A percentile compares a stretch with the other conserved stretches of the same genome.
Conservation (phyloP, 371 early-diverging fungal species). For the Mortierella sp. region DNA sequence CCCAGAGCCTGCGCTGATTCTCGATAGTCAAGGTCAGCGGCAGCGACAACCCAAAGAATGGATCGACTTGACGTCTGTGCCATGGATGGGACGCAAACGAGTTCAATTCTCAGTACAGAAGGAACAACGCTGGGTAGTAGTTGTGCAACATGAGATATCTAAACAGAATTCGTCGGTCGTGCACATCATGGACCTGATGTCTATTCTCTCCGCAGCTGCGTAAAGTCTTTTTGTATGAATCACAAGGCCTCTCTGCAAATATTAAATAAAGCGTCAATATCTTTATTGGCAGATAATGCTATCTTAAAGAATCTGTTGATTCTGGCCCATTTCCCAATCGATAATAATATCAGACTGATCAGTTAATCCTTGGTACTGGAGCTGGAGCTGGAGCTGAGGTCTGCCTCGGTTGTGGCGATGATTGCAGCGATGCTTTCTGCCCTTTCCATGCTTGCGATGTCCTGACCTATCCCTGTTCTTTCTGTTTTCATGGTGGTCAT, state of each 20-base stretch:
- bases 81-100: slow-evolving; percentile 26
- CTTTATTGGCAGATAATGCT: no score
- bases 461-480: background rate
- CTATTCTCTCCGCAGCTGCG: slow-evolving; percentile 6
- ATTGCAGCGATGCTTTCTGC: slow-evolving; percentile 1
- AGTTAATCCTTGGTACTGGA: background rate
- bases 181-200: slow-evolving; percentile 33
- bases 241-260: no score
- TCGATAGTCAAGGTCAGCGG: background rate
- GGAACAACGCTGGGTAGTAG: slow-evolving; percentile 28
- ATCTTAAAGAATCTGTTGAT: slow-evolving; percentile 1
- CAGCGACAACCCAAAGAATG: slow-evolving; percentile 20
- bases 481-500: background rate
- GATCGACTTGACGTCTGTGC: slow-evolving; percentile 42
- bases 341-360: slow-evolving; percentile 1
- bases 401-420: background rate
- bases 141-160: slow-evolving; percentile 26
- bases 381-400: background rate
- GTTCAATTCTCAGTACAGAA: slow-evolving; percentile 25
- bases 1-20: background rate
- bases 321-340: slow-evolving; percentile 11
- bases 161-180: slow-evolving; percentile 10
- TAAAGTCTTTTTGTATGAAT: background rate
- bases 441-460: background rate
- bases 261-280: no score